A percentile compares a stretch with the other conserved stretches of the same genome.
Conservation (phyloP, 768 basidiomycete species). For the Amanita phalloides region DNA sequence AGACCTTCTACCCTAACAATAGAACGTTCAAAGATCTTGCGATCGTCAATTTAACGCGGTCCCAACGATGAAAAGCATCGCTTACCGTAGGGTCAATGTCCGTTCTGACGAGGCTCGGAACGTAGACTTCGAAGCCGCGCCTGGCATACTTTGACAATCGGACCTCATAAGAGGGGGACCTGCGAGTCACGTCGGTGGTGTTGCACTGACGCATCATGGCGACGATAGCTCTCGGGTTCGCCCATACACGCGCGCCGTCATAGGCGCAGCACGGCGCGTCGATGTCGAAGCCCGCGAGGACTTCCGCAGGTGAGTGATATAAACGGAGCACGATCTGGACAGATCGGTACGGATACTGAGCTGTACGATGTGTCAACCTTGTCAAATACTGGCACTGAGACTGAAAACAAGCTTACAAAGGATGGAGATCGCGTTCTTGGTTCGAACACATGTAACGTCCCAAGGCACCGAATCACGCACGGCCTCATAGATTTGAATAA, state of each 20-base stretch:
- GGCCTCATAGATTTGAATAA: constrained; percentile 47
- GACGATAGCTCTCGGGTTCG: constrained; percentile 34
- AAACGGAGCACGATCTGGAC: constrained; percentile 58
- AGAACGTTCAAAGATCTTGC: constrained; percentile 46
- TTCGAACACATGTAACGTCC: constrained; percentile 58
- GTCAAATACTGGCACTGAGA: background rate
- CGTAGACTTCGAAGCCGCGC: constrained; percentile 36
- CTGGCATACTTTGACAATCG: constrained; percentile 34
- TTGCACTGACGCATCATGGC: constrained; percentile 41
- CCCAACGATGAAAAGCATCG: background rate
- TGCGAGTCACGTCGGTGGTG: constrained; percentile 35
- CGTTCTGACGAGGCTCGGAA: constrained; percentile 27
- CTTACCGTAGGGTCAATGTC: constrained; percentile 46
- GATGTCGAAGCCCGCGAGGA: constrained; percentile 59
- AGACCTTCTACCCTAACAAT: constrained; percentile 47
- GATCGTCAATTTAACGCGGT: background rate
- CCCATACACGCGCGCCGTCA: constrained; percentile 33
- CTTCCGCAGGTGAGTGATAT: constrained; percentile 52
- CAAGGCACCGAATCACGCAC: constrained; percentile 57
- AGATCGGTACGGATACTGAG: constrained; percentile 58
- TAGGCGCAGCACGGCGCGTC: constrained; percentile 54
- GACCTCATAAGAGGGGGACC: constrained; percentile 42
- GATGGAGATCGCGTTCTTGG: constrained; percentile 52
- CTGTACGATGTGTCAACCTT: constrained; percentile 14
- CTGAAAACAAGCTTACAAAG: background rate